Conservation (phyloP, 306 rosid genomes). For the Vigna mungo region DNA sequence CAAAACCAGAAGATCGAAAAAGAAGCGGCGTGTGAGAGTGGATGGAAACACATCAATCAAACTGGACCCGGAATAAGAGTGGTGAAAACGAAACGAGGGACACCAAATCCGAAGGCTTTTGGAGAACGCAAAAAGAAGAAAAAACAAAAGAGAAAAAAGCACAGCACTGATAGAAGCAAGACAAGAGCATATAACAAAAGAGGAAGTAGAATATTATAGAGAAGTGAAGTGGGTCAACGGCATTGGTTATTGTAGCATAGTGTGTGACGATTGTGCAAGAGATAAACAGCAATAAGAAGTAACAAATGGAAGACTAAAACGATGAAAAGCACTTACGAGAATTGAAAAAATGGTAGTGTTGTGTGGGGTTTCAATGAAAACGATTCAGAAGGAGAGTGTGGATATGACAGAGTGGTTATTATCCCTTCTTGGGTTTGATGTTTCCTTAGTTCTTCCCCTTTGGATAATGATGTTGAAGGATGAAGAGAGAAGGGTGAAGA, state of each 20-base stretch:
- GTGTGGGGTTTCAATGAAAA: constrained; percentile 29
- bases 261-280: neutral
- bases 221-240: constrained; percentile 35
- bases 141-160: constrained; percentile 16
- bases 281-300: neutral
- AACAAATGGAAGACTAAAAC: neutral
- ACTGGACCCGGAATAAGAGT: constrained; percentile 12
- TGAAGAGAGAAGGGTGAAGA: neutral
- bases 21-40: neutral
- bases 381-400: neutral
- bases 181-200: constrained; percentile 13
- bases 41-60: constrained; percentile 12
- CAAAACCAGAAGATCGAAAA: neutral
- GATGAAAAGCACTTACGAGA: constrained; percentile 44
- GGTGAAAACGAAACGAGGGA: constrained; percentile 30
- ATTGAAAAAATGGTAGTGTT: constrained; percentile 21
- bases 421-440: constrained; percentile 5
- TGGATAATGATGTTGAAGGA: constrained; percentile 3
- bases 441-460: constrained; percentile 30
- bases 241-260: constrained; percentile 46
- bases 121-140: neutral
- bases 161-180: constrained; percentile 23
- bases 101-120: constrained; percentile 26
- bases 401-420: neutral
- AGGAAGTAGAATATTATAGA: neutral